phyloP scores from a whole-genome alignment of 768 basidiomycete genomes.

The Mycena haematopus region DNA sequence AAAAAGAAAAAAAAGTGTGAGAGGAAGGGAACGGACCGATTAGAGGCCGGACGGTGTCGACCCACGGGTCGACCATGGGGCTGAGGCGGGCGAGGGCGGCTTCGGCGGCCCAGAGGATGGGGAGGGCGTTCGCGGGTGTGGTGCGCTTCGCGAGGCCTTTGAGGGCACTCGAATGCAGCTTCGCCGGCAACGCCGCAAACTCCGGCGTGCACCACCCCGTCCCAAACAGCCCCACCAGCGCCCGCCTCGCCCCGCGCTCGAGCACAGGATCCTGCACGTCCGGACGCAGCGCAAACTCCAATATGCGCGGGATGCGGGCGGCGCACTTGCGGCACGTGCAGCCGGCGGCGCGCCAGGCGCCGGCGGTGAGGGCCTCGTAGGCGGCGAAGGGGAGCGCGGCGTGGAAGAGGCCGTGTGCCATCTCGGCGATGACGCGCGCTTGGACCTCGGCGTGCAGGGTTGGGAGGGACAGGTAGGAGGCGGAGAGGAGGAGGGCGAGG shows the following conservation, averaged over 20 bases:
- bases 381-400: slow-evolving; percentile 76
- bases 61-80: slow-evolving; percentile 72
- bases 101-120: slow-evolving; percentile 71
- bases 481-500: slow-evolving; percentile 86
- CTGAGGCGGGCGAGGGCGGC: slow-evolving; percentile 62
- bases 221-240: slow-evolving; percentile 84
- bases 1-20: background rate
- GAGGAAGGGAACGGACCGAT: slow-evolving; percentile 37
- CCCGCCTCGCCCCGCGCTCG: slow-evolving; percentile 73
- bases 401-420: slow-evolving; percentile 90
- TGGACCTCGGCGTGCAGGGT: slow-evolving; percentile 82
- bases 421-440: slow-evolving; percentile 83
- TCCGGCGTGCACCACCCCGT: slow-evolving; percentile 89
- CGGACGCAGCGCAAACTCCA: slow-evolving; percentile 77
- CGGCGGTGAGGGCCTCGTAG: slow-evolving; percentile 75
- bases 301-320: slow-evolving; percentile 78
- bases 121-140: slow-evolving; percentile 68
- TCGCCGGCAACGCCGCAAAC: slow-evolving; percentile 72
- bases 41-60: slow-evolving; percentile 71
- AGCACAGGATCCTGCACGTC: slow-evolving; percentile 81
- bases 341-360: slow-evolving; percentile 84
- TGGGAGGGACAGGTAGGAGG: slow-evolving; percentile 78
- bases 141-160: slow-evolving; percentile 76
- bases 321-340: slow-evolving; percentile 88
- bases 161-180: slow-evolving; percentile 71